Percentiles rank a stretch among this genome's conserved stretches.
Evolutionary conservation across 306 rosid genomes (phyloP).

Genomic region (Cucurbita ficifolia): DNA sequence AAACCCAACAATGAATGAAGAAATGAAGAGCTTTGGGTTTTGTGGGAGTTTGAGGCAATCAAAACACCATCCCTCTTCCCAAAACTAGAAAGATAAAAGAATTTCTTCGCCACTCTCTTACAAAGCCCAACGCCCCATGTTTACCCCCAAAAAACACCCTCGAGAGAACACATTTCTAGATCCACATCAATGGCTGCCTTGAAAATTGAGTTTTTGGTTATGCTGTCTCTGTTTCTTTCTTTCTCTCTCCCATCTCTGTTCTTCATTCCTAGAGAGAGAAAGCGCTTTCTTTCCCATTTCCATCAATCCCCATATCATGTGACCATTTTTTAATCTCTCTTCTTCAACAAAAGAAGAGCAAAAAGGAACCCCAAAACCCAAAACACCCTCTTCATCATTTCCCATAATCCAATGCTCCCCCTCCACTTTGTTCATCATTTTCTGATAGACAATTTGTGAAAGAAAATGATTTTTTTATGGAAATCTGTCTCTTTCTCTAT

Average conservation of each 20-base stretch:
- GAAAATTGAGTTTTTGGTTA: constrained; percentile 22
- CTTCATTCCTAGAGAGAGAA: not conserved
- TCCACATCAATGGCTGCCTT: constrained; percentile 32
- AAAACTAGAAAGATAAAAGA: constrained; percentile 1
- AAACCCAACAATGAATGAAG: not conserved
- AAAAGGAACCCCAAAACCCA: not conserved
- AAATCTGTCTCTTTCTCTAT: constrained; percentile 3
- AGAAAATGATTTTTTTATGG: not conserved
- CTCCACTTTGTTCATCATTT: constrained; percentile 9
- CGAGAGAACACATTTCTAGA: constrained; percentile 35
- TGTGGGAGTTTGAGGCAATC: not conserved
- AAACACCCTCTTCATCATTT: not conserved
- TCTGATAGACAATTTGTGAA: not conserved
- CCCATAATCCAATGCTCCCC: constrained; percentile 2
- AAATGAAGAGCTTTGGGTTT: not conserved
- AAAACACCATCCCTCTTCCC: not conserved
- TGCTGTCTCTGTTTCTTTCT: not conserved
- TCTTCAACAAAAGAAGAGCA: not conserved
- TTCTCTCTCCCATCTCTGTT: constrained; percentile 6
- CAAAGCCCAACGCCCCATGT: constrained; percentile 14
- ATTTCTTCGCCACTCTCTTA: not conserved
- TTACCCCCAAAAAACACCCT: constrained; percentile 18
- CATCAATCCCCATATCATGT: constrained; percentile 11
- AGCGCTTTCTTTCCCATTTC: not conserved
- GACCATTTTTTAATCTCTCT: not conserved